A percentile compares a stretch with the other conserved stretches of the same genome.
Evolutionary conservation across 306 rosid genomes (phyloP).

Genomic region (Prunus fruticosa): DNA sequence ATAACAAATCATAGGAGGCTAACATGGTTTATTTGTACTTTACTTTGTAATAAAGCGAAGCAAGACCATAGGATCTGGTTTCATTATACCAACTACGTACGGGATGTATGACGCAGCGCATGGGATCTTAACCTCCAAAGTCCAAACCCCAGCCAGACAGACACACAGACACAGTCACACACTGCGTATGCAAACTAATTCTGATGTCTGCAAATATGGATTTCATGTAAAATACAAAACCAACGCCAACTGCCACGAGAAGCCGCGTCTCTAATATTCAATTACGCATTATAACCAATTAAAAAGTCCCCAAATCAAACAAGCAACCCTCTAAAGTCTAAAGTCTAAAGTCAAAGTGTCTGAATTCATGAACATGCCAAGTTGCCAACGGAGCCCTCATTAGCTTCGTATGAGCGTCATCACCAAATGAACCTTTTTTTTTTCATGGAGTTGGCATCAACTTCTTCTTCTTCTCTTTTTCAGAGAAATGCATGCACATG

Average conservation of each 20-base stretch:
- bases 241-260: conserved; percentile 10
- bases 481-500: neutral
- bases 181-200: neutral
- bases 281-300: neutral
- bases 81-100: neutral
- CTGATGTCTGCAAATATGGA: neutral
- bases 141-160: neutral
- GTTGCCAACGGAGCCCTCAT: neutral
- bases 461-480: neutral
- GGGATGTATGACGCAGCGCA: neutral
- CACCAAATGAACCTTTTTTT: neutral
- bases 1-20: too few species aligned
- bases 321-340: neutral
- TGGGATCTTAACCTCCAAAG: conserved; percentile 11
- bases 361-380: neutral
- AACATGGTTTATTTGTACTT: too few species aligned
- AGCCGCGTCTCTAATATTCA: conserved; percentile 18
- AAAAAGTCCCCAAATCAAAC: neutral
- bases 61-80: neutral
- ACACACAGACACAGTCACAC: neutral
- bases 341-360: neutral
- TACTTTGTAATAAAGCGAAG: too few species aligned
- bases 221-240: neutral
- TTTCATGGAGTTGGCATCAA: neutral
- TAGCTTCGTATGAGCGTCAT: neutral